Conservation (phyloP, 2,329 filamentous ascomycete species). For the Arthrobotrys sphaeroides region DNA sequence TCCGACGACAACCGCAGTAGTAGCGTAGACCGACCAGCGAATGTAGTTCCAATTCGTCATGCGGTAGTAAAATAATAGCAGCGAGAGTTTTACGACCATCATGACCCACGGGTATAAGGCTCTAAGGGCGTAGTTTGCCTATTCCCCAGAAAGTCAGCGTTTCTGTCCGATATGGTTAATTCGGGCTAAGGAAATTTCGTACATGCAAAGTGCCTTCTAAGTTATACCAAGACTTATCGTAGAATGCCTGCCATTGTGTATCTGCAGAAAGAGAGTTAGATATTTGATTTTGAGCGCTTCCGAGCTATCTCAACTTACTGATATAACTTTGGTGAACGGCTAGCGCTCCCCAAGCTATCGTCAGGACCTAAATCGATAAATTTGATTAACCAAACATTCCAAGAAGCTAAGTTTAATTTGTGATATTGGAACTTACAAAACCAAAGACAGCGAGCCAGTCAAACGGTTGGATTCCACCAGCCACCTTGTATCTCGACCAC, state of each 20-base stretch:
- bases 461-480: slow-evolving; percentile 38
- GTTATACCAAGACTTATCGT: slow-evolving; percentile 37
- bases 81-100: slow-evolving; percentile 43
- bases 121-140: slow-evolving; percentile 14
- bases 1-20: slow-evolving; percentile 15
- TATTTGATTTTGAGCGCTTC: background rate
- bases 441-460: slow-evolving; percentile 39
- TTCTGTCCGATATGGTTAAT: background rate
- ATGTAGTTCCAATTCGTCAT: slow-evolving; percentile 54
- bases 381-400: background rate
- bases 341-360: slow-evolving; percentile 23
- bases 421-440: slow-evolving; percentile 25
- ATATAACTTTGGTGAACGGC: slow-evolving; percentile 19
- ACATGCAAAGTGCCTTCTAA: background rate
- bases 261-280: background rate
- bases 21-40: slow-evolving; percentile 40
- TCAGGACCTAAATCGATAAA: slow-evolving; percentile 11
- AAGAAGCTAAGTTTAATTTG: background rate
- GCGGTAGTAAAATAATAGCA: slow-evolving; percentile 42
- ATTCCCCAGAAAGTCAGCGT: background rate
- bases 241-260: slow-evolving; percentile 5
- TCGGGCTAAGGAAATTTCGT: background rate
- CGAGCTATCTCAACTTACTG: slow-evolving; percentile 8
- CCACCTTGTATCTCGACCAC: slow-evolving; percentile 48
- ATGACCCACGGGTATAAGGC: slow-evolving; percentile 42